phyloP scores from a whole-genome alignment of 192 early-diverging fungal species.

The Podila verticillata region DNA sequence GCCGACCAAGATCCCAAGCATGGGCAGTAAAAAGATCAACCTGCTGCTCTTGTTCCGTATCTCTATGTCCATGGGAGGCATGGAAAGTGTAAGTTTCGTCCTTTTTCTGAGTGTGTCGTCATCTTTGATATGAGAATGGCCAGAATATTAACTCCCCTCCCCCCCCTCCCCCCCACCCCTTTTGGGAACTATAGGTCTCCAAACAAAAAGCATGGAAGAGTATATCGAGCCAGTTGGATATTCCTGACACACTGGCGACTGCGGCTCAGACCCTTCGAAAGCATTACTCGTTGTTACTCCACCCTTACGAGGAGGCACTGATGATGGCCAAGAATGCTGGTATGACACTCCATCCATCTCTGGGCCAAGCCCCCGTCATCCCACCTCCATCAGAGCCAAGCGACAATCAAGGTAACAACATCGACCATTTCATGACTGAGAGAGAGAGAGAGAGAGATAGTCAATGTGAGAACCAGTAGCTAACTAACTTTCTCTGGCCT shows the following conservation, averaged over 20 bases:
- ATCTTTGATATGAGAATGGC: too few relatives aligned
- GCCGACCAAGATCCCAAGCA: conserved; percentile 48
- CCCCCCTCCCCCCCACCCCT: background rate
- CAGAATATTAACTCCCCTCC: background rate
- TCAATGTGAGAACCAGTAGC: background rate
- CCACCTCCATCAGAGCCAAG: conserved; percentile 26
- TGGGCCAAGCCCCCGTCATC: conserved; percentile 32
- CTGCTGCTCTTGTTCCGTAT: conserved; percentile 38
- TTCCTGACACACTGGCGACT: conserved; percentile 47
- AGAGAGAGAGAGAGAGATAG: background rate
- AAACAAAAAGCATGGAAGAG: conserved; percentile 53
- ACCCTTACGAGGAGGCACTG: conserved; percentile 46
- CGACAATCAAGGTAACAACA: conserved; percentile 35
- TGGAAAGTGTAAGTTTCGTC: conserved; percentile 40
- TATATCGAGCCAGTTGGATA: conserved; percentile 45
- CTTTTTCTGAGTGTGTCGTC: background rate
- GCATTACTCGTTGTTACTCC: conserved; percentile 43
- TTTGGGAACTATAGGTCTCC: conserved; percentile 34
- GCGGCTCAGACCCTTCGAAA: conserved; percentile 47
- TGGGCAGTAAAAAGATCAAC: conserved; percentile 53
- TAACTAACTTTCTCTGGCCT: background rate
- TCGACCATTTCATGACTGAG: background rate
- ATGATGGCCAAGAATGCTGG: conserved; percentile 31
- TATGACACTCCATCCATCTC: conserved; percentile 36
- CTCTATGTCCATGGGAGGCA: conserved; percentile 48